Base-by-base conservation (phyloP, 495 filamentous ascomycete genomes). In the Melanomma pulvis-pyrius region DNA sequence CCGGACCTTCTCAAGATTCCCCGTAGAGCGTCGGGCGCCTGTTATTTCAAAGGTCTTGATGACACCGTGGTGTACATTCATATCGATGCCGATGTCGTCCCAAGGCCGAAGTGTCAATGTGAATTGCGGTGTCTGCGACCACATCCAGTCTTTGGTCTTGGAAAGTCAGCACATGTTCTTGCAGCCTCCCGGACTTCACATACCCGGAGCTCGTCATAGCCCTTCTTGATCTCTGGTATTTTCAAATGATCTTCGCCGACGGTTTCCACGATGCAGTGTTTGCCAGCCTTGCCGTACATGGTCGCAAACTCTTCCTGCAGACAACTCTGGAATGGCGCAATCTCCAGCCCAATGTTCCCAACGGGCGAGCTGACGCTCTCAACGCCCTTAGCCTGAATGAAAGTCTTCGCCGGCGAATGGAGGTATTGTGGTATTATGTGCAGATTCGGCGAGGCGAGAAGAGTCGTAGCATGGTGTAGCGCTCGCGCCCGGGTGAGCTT, bases 381-480 rank as follows among this genome's bases (percentile, higher is more conserved):
- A n/a, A 97, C 92, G 0, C 96, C 94, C 57, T 88, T 84, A 0
- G 92, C 91, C 60, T 83, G 84, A 62, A 98, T 86, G 74, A 84
- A 93, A 1, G 81, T 81, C 56, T 84, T 86, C 1, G 89, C 90
- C 0, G 90, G 90, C 59, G 90, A 91, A 36, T 83, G 82, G 59
- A 98, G 74, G 64, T 90, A 87, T 1, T 79, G 71, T 11, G 84
- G 82, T 7, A 97, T 86, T 39, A 78, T 74, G 29, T 79, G 70
- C n/a, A 97, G 78, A 70, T 92, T 87, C 5, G 85, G 85, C 11
- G 88, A 89, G 48, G 81, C 77, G 0, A 98, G 80, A 49, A 98
- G 78, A 74, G 91, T 93, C 0, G 94, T 98, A 3, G 92, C 94
- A 75, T 98, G 94, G 73, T 98, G 94, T 49, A 97, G 80, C 4